Evolutionary conservation across 352 stramenopile genomes (phyloP), one percentile per base, ranked within the genome.

Genomic region (Pythium guiyangense): DNA sequence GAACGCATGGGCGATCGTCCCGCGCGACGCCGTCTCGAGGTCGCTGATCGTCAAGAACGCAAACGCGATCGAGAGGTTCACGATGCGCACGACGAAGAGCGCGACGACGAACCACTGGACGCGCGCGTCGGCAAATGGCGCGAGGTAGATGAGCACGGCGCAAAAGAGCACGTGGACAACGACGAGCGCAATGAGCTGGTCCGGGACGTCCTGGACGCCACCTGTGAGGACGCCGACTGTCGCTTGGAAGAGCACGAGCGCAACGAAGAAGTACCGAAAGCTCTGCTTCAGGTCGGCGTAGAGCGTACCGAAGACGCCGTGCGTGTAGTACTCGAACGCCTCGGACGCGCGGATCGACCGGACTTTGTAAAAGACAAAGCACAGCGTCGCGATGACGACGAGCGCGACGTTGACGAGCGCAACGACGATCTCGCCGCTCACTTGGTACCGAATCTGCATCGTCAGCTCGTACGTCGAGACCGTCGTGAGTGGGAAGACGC

Each of bases 241-340:
- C 14, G 70, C 66, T 45, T 90, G 73, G 50, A 84, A 79, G 11
- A 75, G 46, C 42, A 71, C 64, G 8, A 73, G 61, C 20, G 77
- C 68, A 4, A 84, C 65, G 52, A 89, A 88, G 49, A 88, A 90
- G 51, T 83, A 85, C 1, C 83, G 79, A 43, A 77, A 73, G 17
- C 58, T 40, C 52, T 75, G 74, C 49, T 76, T 84, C 8, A 60
- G 65, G 49, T 82, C 72, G 2, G 70, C 77, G 49, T 90, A 92
- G 9, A 92, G 64, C 20, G 76, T 68, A 1, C 79, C 82, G 58
- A 74, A 86, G 3, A 82, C 52, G 27, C 74, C 69, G 18, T 84
- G 71, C 53, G 84, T 59, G 42, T 72, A 63, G 56, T 74, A 85
- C 17, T 71, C 58, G 52, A 85, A 77, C 15, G 77, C 67, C 9